Evolutionary conservation across 306 rosid genomes (phyloP), one percentile per base, ranked within the genome.

Genomic region (Dalbergia cochinchinensis): DNA sequence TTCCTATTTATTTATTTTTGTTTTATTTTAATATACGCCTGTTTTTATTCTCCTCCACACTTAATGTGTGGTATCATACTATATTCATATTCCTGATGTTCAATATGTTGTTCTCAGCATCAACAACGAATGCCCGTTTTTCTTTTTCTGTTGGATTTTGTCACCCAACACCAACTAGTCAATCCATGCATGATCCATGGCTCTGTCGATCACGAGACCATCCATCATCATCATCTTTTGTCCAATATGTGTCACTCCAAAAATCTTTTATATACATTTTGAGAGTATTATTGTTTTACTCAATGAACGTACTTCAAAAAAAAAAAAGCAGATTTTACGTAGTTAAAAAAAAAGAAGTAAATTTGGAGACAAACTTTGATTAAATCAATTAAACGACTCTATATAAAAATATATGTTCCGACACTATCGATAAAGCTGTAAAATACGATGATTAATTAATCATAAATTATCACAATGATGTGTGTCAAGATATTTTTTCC

Each of bases 71-170:
- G 41, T 6, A 37, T 37, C 41, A 37, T 37, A 37, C 41, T 37
- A 37, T 37, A 37, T 37, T 37, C 1, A 4, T 37, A 37, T 7
- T 3, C 41, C 5, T 37, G 41, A 37, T 37, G 41, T 37, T 37
- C 41, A 37, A 44, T 44, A 44, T 44, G 50, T 10, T 9, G 50
- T 10, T 44, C 50, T 44, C 50, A 44, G 1, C 50, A 44, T 44
- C 50, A 44, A 44, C 50, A 44, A 44, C 50, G 3, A 44, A 44
- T 44, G 11, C 10, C 9, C 59, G 22, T 6, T 54, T n/a, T 26
- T 42, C 33, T 26, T 74, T 15, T 44, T 74, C 14, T 44, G 60
- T 61, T 44, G 12, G 70, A 61, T 61, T 74, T 20, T 74, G 61
- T 74, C 70, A 60, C 60, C 69, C 10, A 47, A 74, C 79, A 54